Evolutionary conservation across 2,329 filamentous ascomycete genomes (phyloP).

Genomic region (Aaosphaeria arxii): DNA sequence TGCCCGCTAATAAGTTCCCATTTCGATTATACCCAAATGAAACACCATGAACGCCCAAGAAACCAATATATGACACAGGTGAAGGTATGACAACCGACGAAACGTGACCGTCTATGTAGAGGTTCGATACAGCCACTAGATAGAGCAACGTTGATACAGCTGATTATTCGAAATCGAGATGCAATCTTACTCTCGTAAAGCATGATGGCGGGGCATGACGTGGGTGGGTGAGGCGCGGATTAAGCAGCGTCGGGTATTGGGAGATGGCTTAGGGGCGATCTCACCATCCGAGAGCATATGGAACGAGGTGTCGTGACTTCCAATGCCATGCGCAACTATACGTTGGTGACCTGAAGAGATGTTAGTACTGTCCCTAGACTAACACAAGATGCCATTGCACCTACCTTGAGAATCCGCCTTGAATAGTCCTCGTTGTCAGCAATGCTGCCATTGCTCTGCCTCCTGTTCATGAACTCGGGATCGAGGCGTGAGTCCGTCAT

Average conservation of each 20-base stretch:
- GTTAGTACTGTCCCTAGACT: slow-evolving; percentile 5
- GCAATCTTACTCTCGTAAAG: slow-evolving; percentile 26
- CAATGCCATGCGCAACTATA: slow-evolving; percentile 13
- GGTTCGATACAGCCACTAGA: too few relatives aligned
- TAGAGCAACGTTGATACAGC: neutral
- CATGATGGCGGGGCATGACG: slow-evolving; percentile 18
- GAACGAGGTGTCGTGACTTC: slow-evolving; percentile 2
- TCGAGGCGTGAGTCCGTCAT: slow-evolving; percentile 83
- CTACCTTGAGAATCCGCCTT: slow-evolving; percentile 88
- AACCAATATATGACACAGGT: slow-evolving; percentile 21
- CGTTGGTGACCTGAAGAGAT: slow-evolving; percentile 34
- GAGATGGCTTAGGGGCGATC: slow-evolving; percentile 2
- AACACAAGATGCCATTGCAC: slow-evolving; percentile 17
- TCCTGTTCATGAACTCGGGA: slow-evolving; percentile 73
- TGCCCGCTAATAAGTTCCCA: too few relatives aligned
- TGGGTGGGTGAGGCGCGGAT: slow-evolving; percentile 3
- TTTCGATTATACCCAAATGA: neutral
- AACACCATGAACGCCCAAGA: slow-evolving; percentile 10
- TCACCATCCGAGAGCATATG: slow-evolving; percentile 1
- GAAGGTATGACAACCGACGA: slow-evolving; percentile 5
- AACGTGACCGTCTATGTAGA: too few relatives aligned
- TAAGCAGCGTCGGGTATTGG: slow-evolving; percentile 4
- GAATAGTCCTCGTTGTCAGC: slow-evolving; percentile 97
- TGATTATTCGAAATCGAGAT: neutral
- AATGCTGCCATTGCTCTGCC: slow-evolving; percentile 92